These are phyloP conservation scores for Backusella sp. DNA, from an alignment of 192 early-diverging fungal genomes.

Conservation along the genomic window DNA sequence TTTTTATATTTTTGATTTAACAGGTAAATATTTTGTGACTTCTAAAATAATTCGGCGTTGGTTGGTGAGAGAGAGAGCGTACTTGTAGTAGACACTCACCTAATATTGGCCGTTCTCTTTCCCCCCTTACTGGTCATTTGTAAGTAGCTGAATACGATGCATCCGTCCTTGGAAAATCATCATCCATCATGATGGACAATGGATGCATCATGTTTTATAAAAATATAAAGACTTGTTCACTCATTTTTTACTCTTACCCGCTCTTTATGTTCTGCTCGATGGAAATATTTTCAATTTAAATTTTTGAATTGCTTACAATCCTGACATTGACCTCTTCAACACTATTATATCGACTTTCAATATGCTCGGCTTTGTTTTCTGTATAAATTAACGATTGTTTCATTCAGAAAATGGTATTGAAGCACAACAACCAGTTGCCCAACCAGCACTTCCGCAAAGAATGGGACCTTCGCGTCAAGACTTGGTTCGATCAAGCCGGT, in stretches of 20 bases:
- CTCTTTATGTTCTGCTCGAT: neutral
- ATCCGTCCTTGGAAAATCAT: slow-evolving; percentile 2
- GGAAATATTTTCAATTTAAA: neutral
- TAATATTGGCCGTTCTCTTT: slow-evolving; percentile 19
- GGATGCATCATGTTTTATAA: neutral
- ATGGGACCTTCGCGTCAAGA: slow-evolving; percentile 95
- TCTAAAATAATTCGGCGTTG: neutral
- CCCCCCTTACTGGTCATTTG: slow-evolving; percentile 24
- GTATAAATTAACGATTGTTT: neutral
- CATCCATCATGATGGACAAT: neutral
- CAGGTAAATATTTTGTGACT: no score
- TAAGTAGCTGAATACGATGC: slow-evolving; percentile 4
- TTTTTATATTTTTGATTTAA: neutral
- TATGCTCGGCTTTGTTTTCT: neutral
- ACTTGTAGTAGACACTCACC: neutral
- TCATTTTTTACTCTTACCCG: neutral
- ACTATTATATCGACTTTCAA: neutral
- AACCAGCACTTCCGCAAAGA: slow-evolving; percentile 98
- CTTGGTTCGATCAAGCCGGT: slow-evolving; percentile 98
- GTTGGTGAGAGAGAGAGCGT: neutral
- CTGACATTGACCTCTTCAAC: neutral
- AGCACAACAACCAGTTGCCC: slow-evolving; percentile 94
- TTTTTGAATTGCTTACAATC: neutral
- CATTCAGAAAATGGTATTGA: slow-evolving; percentile 51
- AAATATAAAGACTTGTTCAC: neutral